These are phyloP conservation scores for Capniomyces stellatus DNA, from an alignment of 371 early-diverging fungal genomes.

Conservation along the genomic window DNA sequence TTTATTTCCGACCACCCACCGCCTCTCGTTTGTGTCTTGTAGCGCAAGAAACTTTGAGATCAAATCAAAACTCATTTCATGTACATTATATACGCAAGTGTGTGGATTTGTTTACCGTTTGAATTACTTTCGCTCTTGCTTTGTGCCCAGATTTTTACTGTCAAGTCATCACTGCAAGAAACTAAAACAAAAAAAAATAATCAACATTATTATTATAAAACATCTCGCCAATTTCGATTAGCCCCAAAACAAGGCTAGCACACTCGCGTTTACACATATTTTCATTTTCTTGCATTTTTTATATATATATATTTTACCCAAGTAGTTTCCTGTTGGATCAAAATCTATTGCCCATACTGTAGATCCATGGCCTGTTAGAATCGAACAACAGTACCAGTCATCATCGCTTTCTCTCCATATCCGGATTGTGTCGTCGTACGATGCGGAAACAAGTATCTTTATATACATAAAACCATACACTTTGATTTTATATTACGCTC, in stretches of 20 bases:
- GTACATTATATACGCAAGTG: too few species aligned
- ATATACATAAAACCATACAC: too few species aligned
- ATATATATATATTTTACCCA: background rate
- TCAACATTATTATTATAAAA: background rate
- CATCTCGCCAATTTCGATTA: too few species aligned
- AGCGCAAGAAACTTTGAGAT: too few species aligned
- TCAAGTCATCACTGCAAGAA: slow-evolving; percentile 77
- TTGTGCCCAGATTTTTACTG: slow-evolving; percentile 63
- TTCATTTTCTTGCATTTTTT: too few species aligned
- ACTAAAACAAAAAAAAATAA: slow-evolving; percentile 23
- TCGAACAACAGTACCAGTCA: slow-evolving; percentile 86
- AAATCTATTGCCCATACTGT: slow-evolving; percentile 93
- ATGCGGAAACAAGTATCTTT: slow-evolving; percentile 59
- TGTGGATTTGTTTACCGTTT: slow-evolving; percentile 3
- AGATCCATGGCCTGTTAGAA: slow-evolving; percentile 65
- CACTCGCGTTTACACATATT: too few species aligned
- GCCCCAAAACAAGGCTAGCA: too few species aligned
- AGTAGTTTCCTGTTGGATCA: slow-evolving; percentile 45
- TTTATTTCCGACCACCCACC: too few species aligned
- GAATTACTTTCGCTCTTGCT: slow-evolving; percentile 16
- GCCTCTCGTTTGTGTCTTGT: too few species aligned
- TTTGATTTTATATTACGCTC: too few species aligned
- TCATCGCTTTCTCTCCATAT: slow-evolving; percentile 80
- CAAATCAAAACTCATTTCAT: too few species aligned
- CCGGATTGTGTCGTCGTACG: slow-evolving; percentile 89